phyloP scores from a whole-genome alignment of 495 filamentous ascomycete genomes.

The Cercophora scortea region DNA sequence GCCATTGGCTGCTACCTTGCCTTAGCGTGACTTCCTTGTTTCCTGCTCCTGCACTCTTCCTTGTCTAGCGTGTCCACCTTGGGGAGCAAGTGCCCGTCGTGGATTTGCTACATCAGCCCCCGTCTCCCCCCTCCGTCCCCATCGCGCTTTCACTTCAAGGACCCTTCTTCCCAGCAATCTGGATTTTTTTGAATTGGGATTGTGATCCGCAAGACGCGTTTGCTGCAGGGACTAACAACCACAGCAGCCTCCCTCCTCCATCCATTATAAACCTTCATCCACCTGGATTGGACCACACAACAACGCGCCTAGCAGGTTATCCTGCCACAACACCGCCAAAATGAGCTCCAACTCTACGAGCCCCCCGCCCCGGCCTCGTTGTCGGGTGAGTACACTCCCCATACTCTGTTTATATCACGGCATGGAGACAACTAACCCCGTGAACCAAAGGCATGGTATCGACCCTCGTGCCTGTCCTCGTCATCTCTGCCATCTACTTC shows the following conservation, averaged over 20 bases:
- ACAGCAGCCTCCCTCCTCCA: no score
- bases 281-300: no score
- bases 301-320: no score
- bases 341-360: not conserved
- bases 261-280: no score
- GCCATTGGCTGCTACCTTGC: not conserved
- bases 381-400: slow-evolving; percentile 15
- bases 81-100: no score
- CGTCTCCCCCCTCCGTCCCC: not conserved
- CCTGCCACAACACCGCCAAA: no score
- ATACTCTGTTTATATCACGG: not conserved
- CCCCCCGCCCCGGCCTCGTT: slow-evolving; percentile 10
- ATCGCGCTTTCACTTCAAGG: no score
- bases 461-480: slow-evolving; percentile 61
- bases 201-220: no score
- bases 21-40: slow-evolving; percentile 6
- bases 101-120: not conserved
- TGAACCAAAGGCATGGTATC: slow-evolving; percentile 45
- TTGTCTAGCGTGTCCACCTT: no score
- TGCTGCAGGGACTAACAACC: no score
- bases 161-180: no score
- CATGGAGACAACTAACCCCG: not conserved
- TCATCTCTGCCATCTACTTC: slow-evolving; percentile 59
- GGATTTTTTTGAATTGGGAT: no score
- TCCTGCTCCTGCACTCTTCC: not conserved